A percentile compares a stretch with the other conserved stretches of the same genome.
phyloP scores from a whole-genome alignment of 352 stramenopile species.

The Globisporangium solare region DNA sequence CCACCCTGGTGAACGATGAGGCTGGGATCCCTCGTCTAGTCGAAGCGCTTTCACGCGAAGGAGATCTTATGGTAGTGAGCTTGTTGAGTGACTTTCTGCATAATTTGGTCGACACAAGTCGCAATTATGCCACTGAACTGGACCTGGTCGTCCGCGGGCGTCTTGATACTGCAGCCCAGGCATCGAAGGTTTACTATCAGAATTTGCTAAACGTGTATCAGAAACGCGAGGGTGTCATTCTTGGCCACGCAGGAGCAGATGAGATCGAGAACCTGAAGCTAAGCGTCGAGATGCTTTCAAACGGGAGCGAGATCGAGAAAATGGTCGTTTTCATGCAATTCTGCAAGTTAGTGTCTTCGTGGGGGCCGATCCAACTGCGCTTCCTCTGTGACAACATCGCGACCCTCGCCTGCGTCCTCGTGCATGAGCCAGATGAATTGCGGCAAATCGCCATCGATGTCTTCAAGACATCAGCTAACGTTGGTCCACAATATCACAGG shows the following conservation, averaged over 20 bases:
- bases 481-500: no score
- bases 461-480: neutral
- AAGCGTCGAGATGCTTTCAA: neutral
- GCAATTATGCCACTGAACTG: neutral
- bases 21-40: conserved; percentile 3
- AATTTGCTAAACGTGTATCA: conserved; percentile 2
- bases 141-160: conserved; percentile 7
- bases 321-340: neutral
- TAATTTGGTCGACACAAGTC: neutral
- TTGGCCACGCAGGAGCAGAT: neutral
- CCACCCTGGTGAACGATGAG: conserved; percentile 1
- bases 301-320: neutral
- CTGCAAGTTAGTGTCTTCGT: neutral
- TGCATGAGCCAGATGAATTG: neutral
- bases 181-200: neutral
- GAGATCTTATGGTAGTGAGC: neutral
- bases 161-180: neutral
- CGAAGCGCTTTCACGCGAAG: conserved; percentile 1
- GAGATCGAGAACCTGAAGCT: conserved; percentile 1
- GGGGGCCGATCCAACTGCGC: neutral
- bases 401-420: neutral
- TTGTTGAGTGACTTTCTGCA: conserved; percentile 5
- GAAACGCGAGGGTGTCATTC: neutral
- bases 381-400: neutral
- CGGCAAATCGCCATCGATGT: neutral